Evolutionary conservation across 2,329 filamentous ascomycete species (phyloP), one percentile per base, ranked within the genome.

Genomic region (Metarhizium robertsii): DNA sequence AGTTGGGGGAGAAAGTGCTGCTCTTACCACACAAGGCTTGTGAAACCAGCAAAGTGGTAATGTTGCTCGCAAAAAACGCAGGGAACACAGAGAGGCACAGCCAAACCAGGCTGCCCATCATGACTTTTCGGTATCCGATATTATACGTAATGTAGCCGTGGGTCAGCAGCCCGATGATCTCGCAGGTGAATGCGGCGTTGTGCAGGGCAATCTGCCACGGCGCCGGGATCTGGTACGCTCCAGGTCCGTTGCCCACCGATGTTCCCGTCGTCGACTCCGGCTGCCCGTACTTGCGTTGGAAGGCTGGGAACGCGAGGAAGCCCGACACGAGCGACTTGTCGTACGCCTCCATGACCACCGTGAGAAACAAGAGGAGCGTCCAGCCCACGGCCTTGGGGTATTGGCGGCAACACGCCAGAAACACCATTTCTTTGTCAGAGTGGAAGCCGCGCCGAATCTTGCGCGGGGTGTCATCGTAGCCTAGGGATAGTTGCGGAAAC

Each of bases 61-160:
- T 62, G 32, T 64, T 67, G 30, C 59, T 57, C 0, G 69, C 70
- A 46, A 74, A 73, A 53, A 74, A 72, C 0, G 65, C 60, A 2
- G 72, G 61, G 40, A 71, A 73, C 6, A 77, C 71, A 34, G 72
- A 72, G 1, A 64, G 58, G 2, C 64, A 58, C 72, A 68, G 51
- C 67, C 59, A 50, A 2, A 67, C 54, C 42, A 76, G 59, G 6
- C 68, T 65, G 1, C 58, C 63, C 32, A 75, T 65, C 61, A 77
- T 68, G 14, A 69, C 73, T 60, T 70, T 67, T 38, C 68, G 63
- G 53, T 72, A 71, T 3, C 70, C 70, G 20, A 66, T 65, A 1
- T 64, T 59, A 46, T 77, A 71, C 0, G 71, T 67, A 20, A 75
- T 57, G 53, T 68, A 68, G 4, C 75, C 75, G 51, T 71, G 73